Conservation (phyloP, 176 grass and related monocot species). For the Oryza longistaminata region DNA sequence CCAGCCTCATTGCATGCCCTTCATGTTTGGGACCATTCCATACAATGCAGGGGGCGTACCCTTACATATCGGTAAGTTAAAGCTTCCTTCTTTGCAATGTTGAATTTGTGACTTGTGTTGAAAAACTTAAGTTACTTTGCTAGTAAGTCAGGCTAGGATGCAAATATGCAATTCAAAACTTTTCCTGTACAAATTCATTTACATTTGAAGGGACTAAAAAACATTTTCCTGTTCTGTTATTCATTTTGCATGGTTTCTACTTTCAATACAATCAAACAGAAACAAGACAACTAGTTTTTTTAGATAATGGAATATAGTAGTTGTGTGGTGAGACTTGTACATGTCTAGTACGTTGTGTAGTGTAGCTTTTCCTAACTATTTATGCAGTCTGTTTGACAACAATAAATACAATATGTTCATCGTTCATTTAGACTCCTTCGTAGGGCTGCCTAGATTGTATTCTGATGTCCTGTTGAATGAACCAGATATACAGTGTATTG, state of each 20-base stretch:
- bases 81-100: conserved; percentile 8
- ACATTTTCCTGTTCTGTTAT: not conserved
- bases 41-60: conserved; percentile 38
- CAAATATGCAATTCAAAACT: not conserved
- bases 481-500: conserved; percentile 81
- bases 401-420: not conserved
- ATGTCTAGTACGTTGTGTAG: too few relatives aligned
- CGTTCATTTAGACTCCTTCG: conserved; percentile 10
- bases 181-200: not conserved
- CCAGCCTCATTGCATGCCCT: conserved; percentile 59
- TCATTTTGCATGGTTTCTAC: conserved; percentile 5
- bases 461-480: conserved; percentile 44
- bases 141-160: not conserved
- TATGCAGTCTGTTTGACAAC: not conserved
- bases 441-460: conserved; percentile 13
- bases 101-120: not conserved
- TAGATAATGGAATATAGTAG: too few relatives aligned
- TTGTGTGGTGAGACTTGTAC: not conserved
- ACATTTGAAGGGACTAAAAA: conserved; percentile 3
- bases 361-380: not conserved
- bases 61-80: conserved; percentile 54
- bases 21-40: conserved; percentile 46
- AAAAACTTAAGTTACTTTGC: not conserved
- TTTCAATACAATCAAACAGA: conserved; percentile 5
- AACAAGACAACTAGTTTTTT: not conserved